A percentile compares a stretch with the other conserved stretches of the same genome.
Evolutionary conservation across 1,284 basidiomycete species (phyloP).

Genomic region (Trametes pubescens): DNA sequence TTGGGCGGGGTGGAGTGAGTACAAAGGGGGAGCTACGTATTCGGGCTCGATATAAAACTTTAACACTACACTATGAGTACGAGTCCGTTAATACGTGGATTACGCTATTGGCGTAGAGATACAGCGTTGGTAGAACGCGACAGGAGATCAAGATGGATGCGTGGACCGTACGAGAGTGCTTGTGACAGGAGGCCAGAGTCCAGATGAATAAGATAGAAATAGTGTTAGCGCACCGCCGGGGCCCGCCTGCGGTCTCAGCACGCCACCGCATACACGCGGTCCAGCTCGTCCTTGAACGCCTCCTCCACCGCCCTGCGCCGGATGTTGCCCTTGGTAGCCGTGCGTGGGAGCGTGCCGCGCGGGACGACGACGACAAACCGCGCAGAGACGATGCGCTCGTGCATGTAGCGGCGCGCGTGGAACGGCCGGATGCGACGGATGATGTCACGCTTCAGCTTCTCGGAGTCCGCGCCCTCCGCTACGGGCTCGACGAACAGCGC

Average conservation of each 20-base stretch:
- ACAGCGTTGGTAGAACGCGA: constrained; percentile 7
- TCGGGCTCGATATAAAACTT: background rate
- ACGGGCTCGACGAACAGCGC: constrained; percentile 70
- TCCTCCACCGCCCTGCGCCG: constrained; percentile 71
- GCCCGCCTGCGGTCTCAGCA: constrained; percentile 19
- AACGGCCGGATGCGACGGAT: constrained; percentile 70
- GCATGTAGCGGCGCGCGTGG: constrained; percentile 69
- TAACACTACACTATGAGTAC: constrained; percentile 8
- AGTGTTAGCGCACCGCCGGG: constrained; percentile 11
- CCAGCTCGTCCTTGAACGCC: constrained; percentile 57
- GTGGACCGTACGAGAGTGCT: background rate
- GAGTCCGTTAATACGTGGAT: background rate
- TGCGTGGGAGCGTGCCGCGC: constrained; percentile 63
- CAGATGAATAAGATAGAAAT: constrained; percentile 25
- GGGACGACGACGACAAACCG: constrained; percentile 66
- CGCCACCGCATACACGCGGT: constrained; percentile 53
- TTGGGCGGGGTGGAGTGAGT: background rate
- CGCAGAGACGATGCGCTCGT: constrained; percentile 66
- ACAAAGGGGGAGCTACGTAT: background rate
- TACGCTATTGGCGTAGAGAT: constrained; percentile 3
- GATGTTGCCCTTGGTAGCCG: constrained; percentile 75
- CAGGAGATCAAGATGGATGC: constrained; percentile 16
- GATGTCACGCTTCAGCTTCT: constrained; percentile 67
- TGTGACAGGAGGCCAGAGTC: constrained; percentile 3
- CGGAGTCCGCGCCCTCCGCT: constrained; percentile 52